Evolutionary conservation across 805 yeast species (phyloP).

Genomic region (Pichia cabralensis): DNA sequence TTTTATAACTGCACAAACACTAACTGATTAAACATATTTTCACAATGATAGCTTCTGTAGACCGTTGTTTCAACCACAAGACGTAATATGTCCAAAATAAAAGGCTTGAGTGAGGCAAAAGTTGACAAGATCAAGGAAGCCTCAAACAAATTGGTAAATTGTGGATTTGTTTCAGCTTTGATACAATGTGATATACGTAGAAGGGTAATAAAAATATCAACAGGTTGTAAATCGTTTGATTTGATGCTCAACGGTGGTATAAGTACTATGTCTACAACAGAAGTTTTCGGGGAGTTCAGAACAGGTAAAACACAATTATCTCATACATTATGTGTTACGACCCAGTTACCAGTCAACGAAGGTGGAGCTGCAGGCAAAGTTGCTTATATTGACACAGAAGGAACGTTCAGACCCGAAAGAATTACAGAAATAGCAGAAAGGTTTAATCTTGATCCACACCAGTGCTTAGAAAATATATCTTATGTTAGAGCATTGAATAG

Average conservation of each 20-base stretch:
- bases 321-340: constrained; percentile 67
- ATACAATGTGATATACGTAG: constrained; percentile 56
- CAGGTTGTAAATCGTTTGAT: constrained; percentile 65
- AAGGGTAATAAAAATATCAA: constrained; percentile 53
- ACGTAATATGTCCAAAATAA: constrained; percentile 47
- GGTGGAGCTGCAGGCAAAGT: constrained; percentile 82
- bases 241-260: constrained; percentile 66
- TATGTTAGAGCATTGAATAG: constrained; percentile 59
- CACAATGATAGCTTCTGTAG: too few relatives aligned
- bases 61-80: constrained; percentile 52
- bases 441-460: constrained; percentile 59
- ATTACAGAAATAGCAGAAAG: constrained; percentile 55
- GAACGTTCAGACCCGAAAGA: constrained; percentile 70
- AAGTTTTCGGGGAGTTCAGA: constrained; percentile 71
- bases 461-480: constrained; percentile 57
- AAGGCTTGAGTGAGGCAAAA: constrained; percentile 63
- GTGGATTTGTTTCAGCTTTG: constrained; percentile 68
- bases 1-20: too few relatives aligned
- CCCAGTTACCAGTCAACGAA: constrained; percentile 59
- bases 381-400: constrained; percentile 72
- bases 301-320: constrained; percentile 80
- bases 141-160: constrained; percentile 52
- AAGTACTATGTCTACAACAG: constrained; percentile 68
- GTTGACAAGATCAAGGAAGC: constrained; percentile 71
- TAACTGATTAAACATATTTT: too few relatives aligned